These are phyloP conservation scores for Agrocybe praecox DNA, from an alignment of 768 basidiomycete species.

Conservation along the genomic window DNA sequence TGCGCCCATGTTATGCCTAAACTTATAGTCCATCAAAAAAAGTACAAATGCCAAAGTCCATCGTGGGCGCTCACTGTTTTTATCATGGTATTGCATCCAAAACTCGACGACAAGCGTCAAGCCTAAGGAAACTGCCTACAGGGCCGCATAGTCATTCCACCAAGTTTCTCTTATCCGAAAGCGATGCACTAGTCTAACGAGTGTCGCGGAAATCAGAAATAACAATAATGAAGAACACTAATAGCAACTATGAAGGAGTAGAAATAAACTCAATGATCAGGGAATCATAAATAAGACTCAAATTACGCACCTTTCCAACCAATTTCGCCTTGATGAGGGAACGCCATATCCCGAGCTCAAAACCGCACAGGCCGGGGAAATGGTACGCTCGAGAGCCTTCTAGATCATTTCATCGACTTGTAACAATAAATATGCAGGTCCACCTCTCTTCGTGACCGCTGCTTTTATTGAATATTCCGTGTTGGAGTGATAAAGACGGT, in stretches of 20 bases:
- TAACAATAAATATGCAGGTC: no score
- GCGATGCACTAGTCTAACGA: conserved; percentile 18
- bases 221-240: conserved; percentile 15
- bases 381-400: no score
- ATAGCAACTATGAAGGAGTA: conserved; percentile 5
- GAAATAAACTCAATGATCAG: not conserved
- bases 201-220: conserved; percentile 15
- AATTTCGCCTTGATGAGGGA: conserved; percentile 4
- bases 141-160: conserved; percentile 26
- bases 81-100: conserved; percentile 9
- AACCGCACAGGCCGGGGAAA: not conserved
- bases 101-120: conserved; percentile 9
- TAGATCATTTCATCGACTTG: no score
- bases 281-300: not conserved
- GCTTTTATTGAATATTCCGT: no score
- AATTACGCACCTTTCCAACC: conserved; percentile 15
- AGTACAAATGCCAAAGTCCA: not conserved
- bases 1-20: not conserved
- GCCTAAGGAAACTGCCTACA: conserved; percentile 12
- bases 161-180: conserved; percentile 16
- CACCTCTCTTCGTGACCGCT: no score
- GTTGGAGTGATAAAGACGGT: no score
- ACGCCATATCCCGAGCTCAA: not conserved
- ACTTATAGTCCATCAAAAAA: not conserved
- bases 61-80: not conserved